Evolutionary conservation across 495 filamentous ascomycete genomes (phyloP).

Genomic region (Xylaria telfairii): DNA sequence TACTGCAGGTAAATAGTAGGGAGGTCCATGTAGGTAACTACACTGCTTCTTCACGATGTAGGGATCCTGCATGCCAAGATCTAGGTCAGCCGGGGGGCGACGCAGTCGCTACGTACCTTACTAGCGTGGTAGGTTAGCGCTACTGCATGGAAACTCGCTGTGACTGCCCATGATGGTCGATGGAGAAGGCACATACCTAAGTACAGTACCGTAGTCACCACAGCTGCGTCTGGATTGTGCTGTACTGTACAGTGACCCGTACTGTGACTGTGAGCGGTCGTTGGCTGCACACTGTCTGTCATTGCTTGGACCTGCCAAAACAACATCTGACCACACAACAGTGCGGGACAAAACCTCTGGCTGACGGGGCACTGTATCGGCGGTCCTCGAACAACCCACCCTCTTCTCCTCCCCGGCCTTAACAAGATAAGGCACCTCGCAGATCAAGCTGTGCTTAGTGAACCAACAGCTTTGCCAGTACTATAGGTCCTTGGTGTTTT

Average conservation of each 20-base stretch:
- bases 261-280: not conserved
- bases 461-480: not conserved
- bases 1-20: too few species aligned
- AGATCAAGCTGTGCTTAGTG: not conserved
- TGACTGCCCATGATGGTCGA: not conserved
- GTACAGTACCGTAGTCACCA: too few species aligned
- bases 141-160: constrained; percentile 10
- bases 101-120: not conserved
- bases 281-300: not conserved
- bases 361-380: not conserved
- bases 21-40: not conserved
- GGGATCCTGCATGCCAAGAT: constrained; percentile 15
- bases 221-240: not conserved
- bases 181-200: constrained; percentile 2
- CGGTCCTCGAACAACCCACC: not conserved
- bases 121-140: not conserved
- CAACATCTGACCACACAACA: not conserved
- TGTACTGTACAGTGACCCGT: too few species aligned
- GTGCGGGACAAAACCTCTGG: not conserved
- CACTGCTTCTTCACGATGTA: not conserved
- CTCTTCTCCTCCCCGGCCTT: constrained; percentile 3
- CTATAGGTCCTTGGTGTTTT: not conserved
- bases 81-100: not conserved
- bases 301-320: constrained; percentile 4
- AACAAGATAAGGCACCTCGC: not conserved